Conservation (phyloP, 2,329 filamentous ascomycete genomes). For the Xylariales sp. region DNA sequence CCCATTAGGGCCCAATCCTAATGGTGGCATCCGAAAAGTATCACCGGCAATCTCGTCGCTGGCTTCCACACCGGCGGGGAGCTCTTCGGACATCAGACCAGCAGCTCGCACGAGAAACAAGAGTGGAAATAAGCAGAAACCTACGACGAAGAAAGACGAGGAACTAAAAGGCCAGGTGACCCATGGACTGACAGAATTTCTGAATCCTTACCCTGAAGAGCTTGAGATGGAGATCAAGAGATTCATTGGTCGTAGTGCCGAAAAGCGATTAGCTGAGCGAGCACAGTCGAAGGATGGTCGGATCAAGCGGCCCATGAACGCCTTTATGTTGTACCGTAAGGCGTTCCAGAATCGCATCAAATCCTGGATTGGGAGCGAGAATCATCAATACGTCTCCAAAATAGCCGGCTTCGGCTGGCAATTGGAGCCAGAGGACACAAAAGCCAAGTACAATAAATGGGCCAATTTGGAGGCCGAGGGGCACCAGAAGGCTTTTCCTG, state of each 20-base stretch:
- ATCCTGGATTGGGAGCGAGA: constrained; percentile 74
- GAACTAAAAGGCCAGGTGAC: no score
- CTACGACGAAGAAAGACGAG: no score
- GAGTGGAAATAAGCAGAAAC: no score
- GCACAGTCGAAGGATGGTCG: constrained; percentile 66
- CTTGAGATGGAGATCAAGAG: constrained; percentile 72
- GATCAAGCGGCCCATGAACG: constrained; percentile 91
- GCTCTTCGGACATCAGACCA: no score
- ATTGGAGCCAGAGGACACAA: constrained; percentile 68
- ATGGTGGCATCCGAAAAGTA: no score
- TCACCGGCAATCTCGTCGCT: no score
- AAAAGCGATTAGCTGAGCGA: constrained; percentile 64
- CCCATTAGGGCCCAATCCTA: no score
- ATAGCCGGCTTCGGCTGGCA: constrained; percentile 87
- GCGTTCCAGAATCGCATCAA: constrained; percentile 87
- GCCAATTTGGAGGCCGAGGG: constrained; percentile 79
- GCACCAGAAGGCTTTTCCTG: constrained; percentile 79
- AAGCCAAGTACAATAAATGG: constrained; percentile 71
- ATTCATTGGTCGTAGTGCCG: constrained; percentile 69
- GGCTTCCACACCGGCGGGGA: no score
- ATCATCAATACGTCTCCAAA: constrained; percentile 88
- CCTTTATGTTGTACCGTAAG: constrained; percentile 96
- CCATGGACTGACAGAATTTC: constrained; percentile 67
- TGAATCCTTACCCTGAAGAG: constrained; percentile 56
- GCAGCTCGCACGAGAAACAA: no score